A percentile compares a stretch with the other conserved stretches of the same genome.
Evolutionary conservation across 2,329 filamentous ascomycete species (phyloP).

Genomic region (Zymoseptoria ardabiliae): DNA sequence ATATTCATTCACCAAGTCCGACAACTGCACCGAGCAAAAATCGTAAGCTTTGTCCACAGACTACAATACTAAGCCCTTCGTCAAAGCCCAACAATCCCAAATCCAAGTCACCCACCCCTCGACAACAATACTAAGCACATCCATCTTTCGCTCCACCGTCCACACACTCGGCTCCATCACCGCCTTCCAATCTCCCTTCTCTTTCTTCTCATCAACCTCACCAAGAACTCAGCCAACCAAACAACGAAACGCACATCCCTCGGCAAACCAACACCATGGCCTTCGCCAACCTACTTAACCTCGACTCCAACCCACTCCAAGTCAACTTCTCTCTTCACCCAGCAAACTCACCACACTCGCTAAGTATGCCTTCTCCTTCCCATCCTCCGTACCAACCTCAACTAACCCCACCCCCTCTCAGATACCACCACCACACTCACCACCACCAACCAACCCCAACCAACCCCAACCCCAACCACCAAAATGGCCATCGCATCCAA

Average conservation of each 20-base stretch:
- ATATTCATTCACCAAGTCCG: background rate
- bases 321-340: background rate
- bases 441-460: background rate
- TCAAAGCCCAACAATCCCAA: constrained; percentile 5
- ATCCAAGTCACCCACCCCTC: constrained; percentile 2
- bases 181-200: background rate
- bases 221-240: background rate
- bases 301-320: background rate
- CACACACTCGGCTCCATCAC: background rate
- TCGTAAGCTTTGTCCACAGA: constrained; percentile 3
- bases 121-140: background rate
- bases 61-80: constrained; percentile 8
- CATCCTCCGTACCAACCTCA: background rate
- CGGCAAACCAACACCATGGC: background rate
- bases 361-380: background rate
- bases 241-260: background rate
- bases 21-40: background rate
- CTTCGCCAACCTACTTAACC: background rate
- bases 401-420: background rate
- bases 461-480: constrained; percentile 1
- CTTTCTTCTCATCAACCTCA: background rate
- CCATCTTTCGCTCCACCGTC: too few species aligned
- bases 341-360: background rate
- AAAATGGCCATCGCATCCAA: constrained; percentile 2
- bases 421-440: background rate